These are phyloP conservation scores for Botrytis porri DNA, from an alignment of 2,329 filamentous ascomycete species.

Conservation along the genomic window DNA sequence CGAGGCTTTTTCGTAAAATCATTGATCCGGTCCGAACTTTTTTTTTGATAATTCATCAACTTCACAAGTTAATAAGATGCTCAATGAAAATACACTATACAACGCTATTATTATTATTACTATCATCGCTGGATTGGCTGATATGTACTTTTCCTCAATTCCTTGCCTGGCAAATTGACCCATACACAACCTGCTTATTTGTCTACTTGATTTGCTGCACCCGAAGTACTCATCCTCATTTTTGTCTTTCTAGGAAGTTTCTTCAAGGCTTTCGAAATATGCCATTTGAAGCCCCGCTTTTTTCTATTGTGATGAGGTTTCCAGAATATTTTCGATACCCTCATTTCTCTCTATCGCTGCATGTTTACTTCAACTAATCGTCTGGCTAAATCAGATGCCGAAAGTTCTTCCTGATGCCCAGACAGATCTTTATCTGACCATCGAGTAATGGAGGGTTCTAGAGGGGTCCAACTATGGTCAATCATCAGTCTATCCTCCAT, in stretches of 20 bases:
- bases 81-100: background rate
- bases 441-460: background rate
- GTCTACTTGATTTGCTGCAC: background rate
- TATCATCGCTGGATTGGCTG: background rate
- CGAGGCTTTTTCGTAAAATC: background rate
- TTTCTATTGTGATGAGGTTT: background rate
- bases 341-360: background rate
- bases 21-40: background rate
- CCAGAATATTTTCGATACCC: background rate
- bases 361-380: background rate
- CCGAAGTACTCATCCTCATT: background rate
- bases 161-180: no score
- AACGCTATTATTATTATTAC: background rate
- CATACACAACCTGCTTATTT: background rate
- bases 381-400: background rate
- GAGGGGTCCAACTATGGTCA: background rate
- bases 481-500: background rate
- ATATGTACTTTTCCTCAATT: background rate
- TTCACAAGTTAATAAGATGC: background rate
- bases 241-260: background rate
- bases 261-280: background rate
- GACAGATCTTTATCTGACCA: background rate
- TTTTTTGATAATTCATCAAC: background rate
- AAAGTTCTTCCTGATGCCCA: background rate
- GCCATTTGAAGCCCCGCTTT: background rate